Percentiles rank a stretch among this genome's conserved stretches.
Conservation (phyloP, 306 rosid species). For the Castanea sativa region DNA sequence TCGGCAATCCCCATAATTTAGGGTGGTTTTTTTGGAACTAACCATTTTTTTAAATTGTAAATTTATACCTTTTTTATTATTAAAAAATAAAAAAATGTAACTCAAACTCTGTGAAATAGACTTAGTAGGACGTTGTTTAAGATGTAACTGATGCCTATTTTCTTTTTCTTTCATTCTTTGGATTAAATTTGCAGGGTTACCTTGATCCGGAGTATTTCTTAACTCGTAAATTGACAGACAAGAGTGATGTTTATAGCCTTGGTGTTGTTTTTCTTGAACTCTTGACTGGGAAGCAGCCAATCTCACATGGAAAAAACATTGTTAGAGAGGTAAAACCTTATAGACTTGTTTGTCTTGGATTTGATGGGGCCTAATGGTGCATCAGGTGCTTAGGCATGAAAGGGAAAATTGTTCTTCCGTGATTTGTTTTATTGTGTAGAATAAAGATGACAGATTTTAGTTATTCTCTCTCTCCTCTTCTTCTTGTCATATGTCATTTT, state of each 20-base stretch:
- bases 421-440: not conserved
- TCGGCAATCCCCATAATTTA: too few relatives aligned
- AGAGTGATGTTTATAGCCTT: constrained; percentile 6
- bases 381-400: not conserved
- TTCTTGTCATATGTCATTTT: too few relatives aligned
- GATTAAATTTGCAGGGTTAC: constrained; percentile 25
- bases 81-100: not conserved
- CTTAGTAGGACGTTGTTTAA: too few relatives aligned
- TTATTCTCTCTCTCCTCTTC: not conserved
- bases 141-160: not conserved
- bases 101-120: not conserved
- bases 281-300: constrained; percentile 91
- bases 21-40: too few relatives aligned
- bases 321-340: constrained; percentile 83
- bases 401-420: not conserved
- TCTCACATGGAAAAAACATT: constrained; percentile 91
- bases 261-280: constrained; percentile 85
- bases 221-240: not conserved
- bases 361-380: not conserved
- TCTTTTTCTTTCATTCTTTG: not conserved
- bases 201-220: constrained; percentile 1
- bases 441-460: too few relatives aligned
- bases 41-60: not conserved
- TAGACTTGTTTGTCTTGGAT: not conserved
- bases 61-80: not conserved